Base-by-base conservation (phyloP, 129 eudicot species). In the Flaveria ramosissima region DNA sequence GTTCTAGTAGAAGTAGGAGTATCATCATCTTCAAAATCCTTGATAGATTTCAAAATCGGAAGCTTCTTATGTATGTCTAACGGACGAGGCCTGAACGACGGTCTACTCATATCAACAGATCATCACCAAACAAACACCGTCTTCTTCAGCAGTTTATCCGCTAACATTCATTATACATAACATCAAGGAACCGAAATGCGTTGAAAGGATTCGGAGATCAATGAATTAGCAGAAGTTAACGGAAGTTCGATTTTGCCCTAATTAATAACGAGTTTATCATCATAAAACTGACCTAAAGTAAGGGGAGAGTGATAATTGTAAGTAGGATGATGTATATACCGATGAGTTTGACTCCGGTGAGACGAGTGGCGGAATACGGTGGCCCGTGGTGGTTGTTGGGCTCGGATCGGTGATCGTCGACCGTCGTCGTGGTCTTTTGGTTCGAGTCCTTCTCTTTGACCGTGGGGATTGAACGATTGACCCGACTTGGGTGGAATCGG, bases 11-110 rank as follows among this genome's bases (percentile, higher is more conserved):
- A 78, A 68, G 89, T 82, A 4, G 95, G 95, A 56, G 81, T 85
- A 2, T 93, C 97, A 30, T 93, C 98, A 83, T 93, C 98, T 77
- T 93, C 98, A 70, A 90, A 88, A 27, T 93, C 98, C 81, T 90
- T 90, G 7, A 90, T 46, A 74, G 90, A 85, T 76, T 93, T 93
- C 15, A 93, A 68, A 80, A 93, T 88, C 7, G 98, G 96, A 10
- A 93, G 92, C 88, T 90, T 90, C 82, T 93, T 93, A 74, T 90
- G 88, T 65, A 93, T 82, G 79, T 93, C 98, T 19, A 93, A 79
- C 15, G 98, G 98, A 24, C 98, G 97, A 20, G 98, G 96, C 81
- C 98, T 85, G 73, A 93, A 77, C 21, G 96, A 88, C 24, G 86
- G 78, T 78, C 98, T 87, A 84, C 91, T 93, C 98, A 93, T 93